Evolutionary conservation across 306 rosid species (phyloP).

Genomic region (Clitoria ternatea): DNA sequence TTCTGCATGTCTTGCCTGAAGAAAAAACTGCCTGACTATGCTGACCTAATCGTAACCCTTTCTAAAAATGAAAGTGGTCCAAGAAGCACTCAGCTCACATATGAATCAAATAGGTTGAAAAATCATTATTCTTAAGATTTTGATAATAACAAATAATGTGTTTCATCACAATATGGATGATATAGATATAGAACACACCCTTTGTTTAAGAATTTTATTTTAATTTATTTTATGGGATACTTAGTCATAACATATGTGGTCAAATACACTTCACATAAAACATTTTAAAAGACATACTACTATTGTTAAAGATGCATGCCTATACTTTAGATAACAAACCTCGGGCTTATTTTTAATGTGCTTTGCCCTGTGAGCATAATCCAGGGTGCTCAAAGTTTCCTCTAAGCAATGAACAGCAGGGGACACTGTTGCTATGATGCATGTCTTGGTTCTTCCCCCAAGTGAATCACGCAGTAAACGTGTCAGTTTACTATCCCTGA

Average conservation of each 20-base stretch:
- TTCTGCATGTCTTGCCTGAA: neutral
- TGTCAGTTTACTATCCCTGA: slow-evolving; percentile 96
- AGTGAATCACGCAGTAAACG: slow-evolving; percentile 97
- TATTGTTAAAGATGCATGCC: neutral
- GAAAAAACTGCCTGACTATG: neutral
- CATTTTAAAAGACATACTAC: neutral
- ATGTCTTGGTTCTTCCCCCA: slow-evolving; percentile 98
- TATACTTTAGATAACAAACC: slow-evolving; percentile 71
- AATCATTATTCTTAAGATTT: neutral
- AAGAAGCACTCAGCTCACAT: neutral
- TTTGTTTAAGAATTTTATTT: neutral
- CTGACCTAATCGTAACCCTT: neutral
- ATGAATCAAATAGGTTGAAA: neutral
- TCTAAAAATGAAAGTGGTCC: neutral
- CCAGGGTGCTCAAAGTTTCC: slow-evolving; percentile 92
- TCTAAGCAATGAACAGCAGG: slow-evolving; percentile 98
- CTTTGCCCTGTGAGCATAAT: slow-evolving; percentile 96
- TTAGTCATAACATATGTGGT: neutral
- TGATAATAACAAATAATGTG: neutral
- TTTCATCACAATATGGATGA: neutral
- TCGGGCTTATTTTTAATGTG: slow-evolving; percentile 90
- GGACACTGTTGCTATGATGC: slow-evolving; percentile 96
- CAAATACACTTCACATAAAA: neutral
- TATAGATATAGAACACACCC: neutral
- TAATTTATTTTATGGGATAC: neutral